Evolutionary conservation across 1,284 basidiomycete genomes (phyloP).

Genomic region (Blastosporella zonata): DNA sequence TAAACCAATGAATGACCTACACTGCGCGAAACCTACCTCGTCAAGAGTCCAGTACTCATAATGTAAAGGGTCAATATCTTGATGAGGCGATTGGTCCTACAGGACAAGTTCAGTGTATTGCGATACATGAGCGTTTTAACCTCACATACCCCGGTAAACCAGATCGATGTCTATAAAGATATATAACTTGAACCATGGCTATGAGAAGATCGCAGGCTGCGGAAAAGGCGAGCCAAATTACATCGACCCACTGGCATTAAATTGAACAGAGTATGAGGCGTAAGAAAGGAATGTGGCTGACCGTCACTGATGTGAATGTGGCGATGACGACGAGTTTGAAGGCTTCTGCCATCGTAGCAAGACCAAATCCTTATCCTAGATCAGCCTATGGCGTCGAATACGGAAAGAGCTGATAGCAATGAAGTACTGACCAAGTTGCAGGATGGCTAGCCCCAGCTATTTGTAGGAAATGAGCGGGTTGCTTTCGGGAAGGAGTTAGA

Average conservation of each 20-base stretch:
- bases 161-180: neutral
- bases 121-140: neutral
- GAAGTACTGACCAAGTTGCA: neutral
- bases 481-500: neutral
- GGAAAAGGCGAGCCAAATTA: neutral
- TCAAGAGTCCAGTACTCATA: slow-evolving; percentile 2
- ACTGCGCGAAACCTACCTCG: neutral
- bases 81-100: neutral
- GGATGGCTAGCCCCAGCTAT: neutral
- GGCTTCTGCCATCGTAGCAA: neutral
- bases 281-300: neutral
- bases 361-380: neutral
- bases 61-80: slow-evolving; percentile 1
- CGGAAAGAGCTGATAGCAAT: neutral
- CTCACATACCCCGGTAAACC: neutral
- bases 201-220: neutral
- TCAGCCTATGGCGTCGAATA: too few relatives aligned
- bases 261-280: neutral
- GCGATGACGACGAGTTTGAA: neutral
- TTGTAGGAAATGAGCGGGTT: neutral
- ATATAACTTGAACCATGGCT: neutral
- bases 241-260: neutral
- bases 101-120: too few relatives aligned
- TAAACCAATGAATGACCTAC: neutral
- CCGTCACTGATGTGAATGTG: neutral